A percentile compares a stretch with the other conserved stretches of the same genome.
Conservation (phyloP, 2,329 filamentous ascomycete species). For the Penicillium sp. region DNA sequence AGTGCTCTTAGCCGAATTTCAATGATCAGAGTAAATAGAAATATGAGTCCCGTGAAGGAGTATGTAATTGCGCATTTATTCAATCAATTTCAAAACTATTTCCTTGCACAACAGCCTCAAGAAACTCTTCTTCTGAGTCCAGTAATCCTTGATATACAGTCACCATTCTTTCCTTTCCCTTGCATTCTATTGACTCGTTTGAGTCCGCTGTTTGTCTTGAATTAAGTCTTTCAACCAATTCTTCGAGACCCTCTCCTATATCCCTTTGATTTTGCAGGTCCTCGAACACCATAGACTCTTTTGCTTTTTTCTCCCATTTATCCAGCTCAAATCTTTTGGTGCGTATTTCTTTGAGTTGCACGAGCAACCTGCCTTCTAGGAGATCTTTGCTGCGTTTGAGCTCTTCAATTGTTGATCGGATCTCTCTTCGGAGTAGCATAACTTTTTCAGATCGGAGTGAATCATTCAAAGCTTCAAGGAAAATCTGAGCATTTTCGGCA, state of each 20-base stretch:
- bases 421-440: not conserved
- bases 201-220: not conserved
- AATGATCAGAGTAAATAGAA: no score
- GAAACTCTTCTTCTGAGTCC: not conserved
- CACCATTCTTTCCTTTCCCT: no score
- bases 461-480: conserved; percentile 6
- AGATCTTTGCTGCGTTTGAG: conserved; percentile 5
- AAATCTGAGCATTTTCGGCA: conserved; percentile 9
- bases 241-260: not conserved
- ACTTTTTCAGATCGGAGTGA: not conserved
- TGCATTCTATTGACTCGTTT: no score
- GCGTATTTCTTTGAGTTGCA: conserved; percentile 2
- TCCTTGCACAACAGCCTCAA: not conserved
- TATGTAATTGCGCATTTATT: no score
- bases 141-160: not conserved
- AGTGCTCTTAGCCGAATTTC: no score
- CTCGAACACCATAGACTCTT: not conserved
- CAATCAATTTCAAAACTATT: no score
- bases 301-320: not conserved
- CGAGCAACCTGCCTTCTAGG: not conserved
- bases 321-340: not conserved
- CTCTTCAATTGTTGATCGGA: not conserved
- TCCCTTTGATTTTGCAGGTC: not conserved
- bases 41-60: no score
- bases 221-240: not conserved